phyloP scores from a whole-genome alignment of 352 stramenopile genomes.

The Phytophthora parvispora region DNA sequence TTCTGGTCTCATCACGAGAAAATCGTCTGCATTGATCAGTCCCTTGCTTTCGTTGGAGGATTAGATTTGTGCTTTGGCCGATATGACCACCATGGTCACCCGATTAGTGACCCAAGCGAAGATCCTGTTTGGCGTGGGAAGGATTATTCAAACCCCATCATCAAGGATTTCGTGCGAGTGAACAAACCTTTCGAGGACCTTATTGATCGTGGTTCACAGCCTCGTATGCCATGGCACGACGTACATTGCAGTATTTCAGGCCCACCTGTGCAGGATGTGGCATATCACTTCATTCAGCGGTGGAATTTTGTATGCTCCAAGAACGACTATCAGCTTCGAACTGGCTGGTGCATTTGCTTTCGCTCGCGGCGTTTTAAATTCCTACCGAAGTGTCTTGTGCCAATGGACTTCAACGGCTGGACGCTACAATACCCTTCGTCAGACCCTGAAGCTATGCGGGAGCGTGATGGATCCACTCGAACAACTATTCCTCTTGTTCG shows the following conservation, averaged over 20 bases:
- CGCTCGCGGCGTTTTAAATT: conserved; percentile 87
- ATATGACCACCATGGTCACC: conserved; percentile 86
- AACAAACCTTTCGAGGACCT: conserved; percentile 89
- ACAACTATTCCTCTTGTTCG: conserved; percentile 60
- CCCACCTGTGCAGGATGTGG: conserved; percentile 85
- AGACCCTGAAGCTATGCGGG: conserved; percentile 45
- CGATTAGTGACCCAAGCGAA: conserved; percentile 73
- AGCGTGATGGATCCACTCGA: conserved; percentile 42
- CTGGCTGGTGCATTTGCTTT: conserved; percentile 90
- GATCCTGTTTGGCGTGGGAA: conserved; percentile 85
- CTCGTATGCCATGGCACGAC: conserved; percentile 93
- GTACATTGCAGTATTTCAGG: conserved; percentile 89
- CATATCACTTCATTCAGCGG: conserved; percentile 92
- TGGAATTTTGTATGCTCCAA: conserved; percentile 94
- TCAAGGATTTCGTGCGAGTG: conserved; percentile 91
- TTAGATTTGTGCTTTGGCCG: conserved; percentile 92
- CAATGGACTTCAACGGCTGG: conserved; percentile 91
- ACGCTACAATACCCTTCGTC: conserved; percentile 79
- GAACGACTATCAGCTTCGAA: conserved; percentile 89
- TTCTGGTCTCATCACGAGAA: conserved; percentile 97
- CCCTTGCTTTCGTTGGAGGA: conserved; percentile 83
- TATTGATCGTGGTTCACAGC: conserved; percentile 80
- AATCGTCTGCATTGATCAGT: conserved; percentile 93
- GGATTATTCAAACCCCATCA: conserved; percentile 92
- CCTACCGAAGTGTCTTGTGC: conserved; percentile 84